Base-by-base conservation (phyloP, 805 yeast genomes). In the Candida ipomoeae region DNA sequence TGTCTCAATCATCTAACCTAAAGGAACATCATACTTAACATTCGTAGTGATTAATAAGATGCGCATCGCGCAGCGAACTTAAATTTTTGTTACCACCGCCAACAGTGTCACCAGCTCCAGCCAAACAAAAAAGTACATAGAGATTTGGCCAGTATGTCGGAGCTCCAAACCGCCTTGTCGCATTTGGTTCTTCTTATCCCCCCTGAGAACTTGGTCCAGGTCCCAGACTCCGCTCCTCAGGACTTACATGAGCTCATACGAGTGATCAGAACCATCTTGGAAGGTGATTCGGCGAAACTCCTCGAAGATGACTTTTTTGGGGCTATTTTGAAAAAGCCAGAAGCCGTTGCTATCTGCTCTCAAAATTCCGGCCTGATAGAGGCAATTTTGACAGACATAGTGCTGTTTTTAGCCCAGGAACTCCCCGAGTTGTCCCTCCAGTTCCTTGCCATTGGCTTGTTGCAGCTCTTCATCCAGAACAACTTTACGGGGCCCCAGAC, bases 401-500 rank as follows among this genome's bases (percentile, higher is more conserved):
- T 49, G 13, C 45, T 39, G 33, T 21, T 29, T 31, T 21, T 48
- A 31, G 45, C 47, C 3, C 44, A 35, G 20, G 20, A 34, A 18
- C 52, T 53, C 34, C 52, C 50, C 3, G 41, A 47, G 29, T 23
- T 55, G 47, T 31, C 48, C 17, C 54, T 65, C 33, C 75, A 67
- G 44, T 50, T 71, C n/a, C 40, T 77, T 15, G 87, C 88, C 2
- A 74, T 88, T 52, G 75, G 85, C 1, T 67, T 82, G 3, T 68
- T 89, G 23, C 90, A 89, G 62, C 62, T 79, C 1, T 91, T 86
- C 62, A 69, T 87, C 14, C 95, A 89, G 63, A 67, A 78, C 46
- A 91, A 91, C 64, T 88, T 77, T 66, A 88, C 96, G 0, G 97
- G 97, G 7, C 97, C 97, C 5, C 75, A 78, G 23, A 60, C 81